Evolutionary conservation across 768 basidiomycete species (phyloP).

Genomic region (Tricholomella constricta): DNA sequence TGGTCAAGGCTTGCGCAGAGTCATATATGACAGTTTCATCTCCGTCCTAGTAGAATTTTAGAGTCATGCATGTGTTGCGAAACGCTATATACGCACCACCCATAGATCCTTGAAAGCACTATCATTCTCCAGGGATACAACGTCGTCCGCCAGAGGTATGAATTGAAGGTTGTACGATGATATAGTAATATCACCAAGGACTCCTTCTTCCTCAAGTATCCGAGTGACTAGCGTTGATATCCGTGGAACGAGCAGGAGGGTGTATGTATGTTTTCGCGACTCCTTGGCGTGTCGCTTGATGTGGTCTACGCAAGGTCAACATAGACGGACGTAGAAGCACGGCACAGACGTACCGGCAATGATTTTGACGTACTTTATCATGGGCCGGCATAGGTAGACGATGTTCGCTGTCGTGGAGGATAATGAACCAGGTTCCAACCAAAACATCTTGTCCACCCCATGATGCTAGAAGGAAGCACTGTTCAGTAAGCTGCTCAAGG

Average conservation of each 20-base stretch:
- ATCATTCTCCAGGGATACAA: conserved; percentile 88
- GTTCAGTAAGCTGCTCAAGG: not conserved
- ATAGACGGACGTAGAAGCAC: conserved; percentile 13
- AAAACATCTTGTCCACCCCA: conserved; percentile 99
- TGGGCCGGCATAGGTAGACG: conserved; percentile 89
- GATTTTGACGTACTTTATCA: conserved; percentile 81
- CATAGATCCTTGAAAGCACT: conserved; percentile 86
- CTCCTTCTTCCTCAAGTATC: conserved; percentile 95
- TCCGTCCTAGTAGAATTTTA: conserved; percentile 62
- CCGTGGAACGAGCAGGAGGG: conserved; percentile 84
- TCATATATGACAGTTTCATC: conserved; percentile 91
- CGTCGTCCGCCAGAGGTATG: conserved; percentile 91
- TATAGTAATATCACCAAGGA: conserved; percentile 90
- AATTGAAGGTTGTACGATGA: conserved; percentile 90
- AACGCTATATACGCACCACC: conserved; percentile 61
- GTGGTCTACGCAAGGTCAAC: conserved; percentile 67
- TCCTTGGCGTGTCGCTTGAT: conserved; percentile 79
- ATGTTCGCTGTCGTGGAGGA: conserved; percentile 84
- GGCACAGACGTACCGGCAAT: conserved; percentile 74
- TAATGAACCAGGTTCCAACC: conserved; percentile 91
- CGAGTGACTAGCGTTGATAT: conserved; percentile 83
- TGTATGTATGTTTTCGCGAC: conserved; percentile 80
- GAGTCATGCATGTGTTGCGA: conserved; percentile 1
- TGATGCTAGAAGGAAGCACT: conserved; percentile 68
- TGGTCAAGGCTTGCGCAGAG: conserved; percentile 82